A percentile compares a stretch with the other conserved stretches of the same genome.
Evolutionary conservation across 768 basidiomycete species (phyloP).

Genomic region (Rhodotorula sphaerocarpa): DNA sequence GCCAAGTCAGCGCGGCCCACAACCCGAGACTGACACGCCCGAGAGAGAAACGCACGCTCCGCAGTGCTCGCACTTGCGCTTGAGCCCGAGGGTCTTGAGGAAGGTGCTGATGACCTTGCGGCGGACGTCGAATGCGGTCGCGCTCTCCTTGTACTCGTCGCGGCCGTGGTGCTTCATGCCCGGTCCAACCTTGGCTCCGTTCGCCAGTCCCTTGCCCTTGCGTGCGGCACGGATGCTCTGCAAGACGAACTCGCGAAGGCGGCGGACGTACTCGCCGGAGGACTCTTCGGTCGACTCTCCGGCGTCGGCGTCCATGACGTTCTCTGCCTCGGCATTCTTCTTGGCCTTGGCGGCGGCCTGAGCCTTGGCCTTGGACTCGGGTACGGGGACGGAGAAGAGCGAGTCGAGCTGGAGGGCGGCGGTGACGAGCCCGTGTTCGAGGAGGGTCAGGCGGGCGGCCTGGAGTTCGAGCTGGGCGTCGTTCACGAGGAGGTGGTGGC

Average conservation of each 20-base stretch:
- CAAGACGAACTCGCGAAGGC: slow-evolving; percentile 60
- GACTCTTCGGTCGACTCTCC: slow-evolving; percentile 49
- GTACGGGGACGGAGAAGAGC: slow-evolving; percentile 42
- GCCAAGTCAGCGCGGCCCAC: not conserved
- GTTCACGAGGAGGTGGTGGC: slow-evolving; percentile 61
- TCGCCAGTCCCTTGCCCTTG: slow-evolving; percentile 42
- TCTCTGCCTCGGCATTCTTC: slow-evolving; percentile 43
- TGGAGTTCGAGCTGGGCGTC: slow-evolving; percentile 63
- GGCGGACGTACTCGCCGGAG: slow-evolving; percentile 54
- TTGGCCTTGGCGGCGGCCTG: slow-evolving; percentile 44
- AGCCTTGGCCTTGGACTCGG: slow-evolving; percentile 11
- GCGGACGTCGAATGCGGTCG: slow-evolving; percentile 73
- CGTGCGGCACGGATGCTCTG: slow-evolving; percentile 2
- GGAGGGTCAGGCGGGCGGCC: slow-evolving; percentile 70
- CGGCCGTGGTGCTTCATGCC: slow-evolving; percentile 39
- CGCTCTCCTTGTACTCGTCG: slow-evolving; percentile 55
- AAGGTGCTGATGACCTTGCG: slow-evolving; percentile 77
- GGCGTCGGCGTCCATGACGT: slow-evolving; percentile 44
- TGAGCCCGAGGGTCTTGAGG: slow-evolving; percentile 57
- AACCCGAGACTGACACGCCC: not conserved
- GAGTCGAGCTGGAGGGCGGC: slow-evolving; percentile 70
- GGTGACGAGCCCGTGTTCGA: slow-evolving; percentile 80
- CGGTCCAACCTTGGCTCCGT: no score
- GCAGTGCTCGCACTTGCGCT: slow-evolving; percentile 65
- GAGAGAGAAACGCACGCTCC: slow-evolving; percentile 57